Evolutionary conservation across 164 flowering plant species (phyloP), one percentile per base, ranked within the genome.

Genomic region (Piper betle): DNA sequence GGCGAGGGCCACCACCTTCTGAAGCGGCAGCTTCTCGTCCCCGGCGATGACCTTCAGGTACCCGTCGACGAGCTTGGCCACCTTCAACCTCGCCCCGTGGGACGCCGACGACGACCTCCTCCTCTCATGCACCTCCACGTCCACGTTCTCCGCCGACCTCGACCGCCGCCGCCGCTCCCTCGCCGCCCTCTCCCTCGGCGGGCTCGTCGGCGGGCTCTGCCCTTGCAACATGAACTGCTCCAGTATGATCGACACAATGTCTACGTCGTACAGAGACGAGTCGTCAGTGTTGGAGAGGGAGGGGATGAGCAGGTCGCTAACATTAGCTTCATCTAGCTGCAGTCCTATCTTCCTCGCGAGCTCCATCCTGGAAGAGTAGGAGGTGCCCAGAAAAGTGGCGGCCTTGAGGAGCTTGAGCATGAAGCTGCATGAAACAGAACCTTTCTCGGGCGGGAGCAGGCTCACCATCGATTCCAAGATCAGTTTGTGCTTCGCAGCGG

Each of bases 161-260:
- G 94, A 89, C 74, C 94, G 74, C 66, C 80, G 80, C 74, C 84
- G 61, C 61, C 55, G 76, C 64, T n/a, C n/a, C n/a, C n/a, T n/a
- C n/a, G n/a, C n/a, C n/a, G n/a, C n/a, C n/a, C 72, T 84, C 33
- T 69, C 63, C 66, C 88, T 84, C 16, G 75, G 77, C 53, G 96
- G 96, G 67, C 87, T 88, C 6, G 84, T 87, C 5, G 91, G 90
- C 4, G 97, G 98, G 67, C 95, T 94, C 75, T 81, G 91, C 55
- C 91, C 89, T 60, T 84, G 89, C 67, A 76, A 61, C 88, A 78
- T 75, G 80, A 91, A 91, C 72, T 86, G 87, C 77, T 86, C 96
- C 77, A 93, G 64, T 66, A 94, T 85, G 20, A 64, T 74, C 74
- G 80, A 65, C 1, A 88, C 91, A 50, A 88, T 71, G 46, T 91